Conservation (phyloP, 805 yeast genomes). For the Yarrowia deformans region DNA sequence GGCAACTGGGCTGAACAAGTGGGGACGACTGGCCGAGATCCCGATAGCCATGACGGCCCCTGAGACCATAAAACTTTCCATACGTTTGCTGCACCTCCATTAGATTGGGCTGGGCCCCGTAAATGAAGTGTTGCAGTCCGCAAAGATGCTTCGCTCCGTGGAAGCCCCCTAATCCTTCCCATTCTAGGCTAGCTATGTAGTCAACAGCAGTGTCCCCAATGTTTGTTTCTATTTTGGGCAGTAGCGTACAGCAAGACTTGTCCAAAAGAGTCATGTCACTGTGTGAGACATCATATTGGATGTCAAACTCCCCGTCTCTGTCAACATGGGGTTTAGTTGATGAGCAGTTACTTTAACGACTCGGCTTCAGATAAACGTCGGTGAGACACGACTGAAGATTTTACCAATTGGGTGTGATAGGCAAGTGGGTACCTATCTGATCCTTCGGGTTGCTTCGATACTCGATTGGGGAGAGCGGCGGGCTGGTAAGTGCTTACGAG, state of each 20-base stretch:
- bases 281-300: conserved; percentile 15
- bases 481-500: too few species aligned
- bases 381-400: background rate
- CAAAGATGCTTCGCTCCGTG: too few species aligned
- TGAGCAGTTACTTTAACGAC: background rate
- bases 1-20: background rate
- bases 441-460: background rate
- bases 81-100: background rate
- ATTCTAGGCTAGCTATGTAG: too few species aligned
- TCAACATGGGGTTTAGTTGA: background rate
- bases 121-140: too few species aligned
- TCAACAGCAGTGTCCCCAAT: background rate
- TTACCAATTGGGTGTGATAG: background rate
- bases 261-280: background rate
- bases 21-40: background rate
- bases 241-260: background rate
- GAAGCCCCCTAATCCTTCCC: too few species aligned
- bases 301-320: background rate
- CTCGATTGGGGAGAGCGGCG: background rate
- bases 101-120: background rate
- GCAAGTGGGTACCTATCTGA: conserved; percentile 5
- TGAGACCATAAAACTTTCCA: conserved; percentile 3
- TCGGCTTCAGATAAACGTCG: background rate
- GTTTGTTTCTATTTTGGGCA: background rate
- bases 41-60: conserved; percentile 1